Evolutionary conservation across 345 rosid species (phyloP).

Genomic region (Physaria fendleri): DNA sequence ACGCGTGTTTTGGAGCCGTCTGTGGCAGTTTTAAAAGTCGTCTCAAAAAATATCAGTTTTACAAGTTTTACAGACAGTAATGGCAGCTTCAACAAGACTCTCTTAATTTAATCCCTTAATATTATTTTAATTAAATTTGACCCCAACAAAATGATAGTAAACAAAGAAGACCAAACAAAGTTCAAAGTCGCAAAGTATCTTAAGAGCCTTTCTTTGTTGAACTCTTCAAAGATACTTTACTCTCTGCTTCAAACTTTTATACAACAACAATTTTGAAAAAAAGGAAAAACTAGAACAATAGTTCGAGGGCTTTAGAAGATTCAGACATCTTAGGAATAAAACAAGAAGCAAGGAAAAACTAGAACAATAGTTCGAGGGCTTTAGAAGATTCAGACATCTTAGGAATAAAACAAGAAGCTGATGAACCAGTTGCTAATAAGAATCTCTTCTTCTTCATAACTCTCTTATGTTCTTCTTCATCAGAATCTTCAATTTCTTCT

Average conservation of each 20-base stretch:
- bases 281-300: conserved; percentile 11
- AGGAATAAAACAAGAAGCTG: conserved; percentile 25
- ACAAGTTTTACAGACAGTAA: too few species aligned
- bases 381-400: conserved; percentile 34
- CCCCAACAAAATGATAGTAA: not conserved
- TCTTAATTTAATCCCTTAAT: too few species aligned
- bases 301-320: conserved; percentile 28
- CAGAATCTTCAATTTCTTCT: conserved; percentile 24
- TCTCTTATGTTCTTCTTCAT: too few species aligned
- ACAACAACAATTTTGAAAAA: not conserved
- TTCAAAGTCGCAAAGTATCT: not conserved
- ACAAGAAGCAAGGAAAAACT: conserved; percentile 9
- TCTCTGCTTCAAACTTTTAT: conserved; percentile 10
- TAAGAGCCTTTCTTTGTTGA: conserved; percentile 16
- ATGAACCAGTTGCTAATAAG: conserved; percentile 20
- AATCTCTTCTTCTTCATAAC: conserved; percentile 27
- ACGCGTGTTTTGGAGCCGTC: too few species aligned
- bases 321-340: conserved; percentile 31
- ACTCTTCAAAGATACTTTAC: not conserved
- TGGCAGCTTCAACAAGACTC: too few species aligned
- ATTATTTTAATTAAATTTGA: not conserved
- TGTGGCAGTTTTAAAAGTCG: too few species aligned
- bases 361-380: conserved; percentile 24
- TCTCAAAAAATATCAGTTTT: too few species aligned
- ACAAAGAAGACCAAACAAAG: not conserved